These are phyloP conservation scores for Penicillium sumatraense DNA, from an alignment of 2,329 filamentous ascomycete species.

Conservation along the genomic window DNA sequence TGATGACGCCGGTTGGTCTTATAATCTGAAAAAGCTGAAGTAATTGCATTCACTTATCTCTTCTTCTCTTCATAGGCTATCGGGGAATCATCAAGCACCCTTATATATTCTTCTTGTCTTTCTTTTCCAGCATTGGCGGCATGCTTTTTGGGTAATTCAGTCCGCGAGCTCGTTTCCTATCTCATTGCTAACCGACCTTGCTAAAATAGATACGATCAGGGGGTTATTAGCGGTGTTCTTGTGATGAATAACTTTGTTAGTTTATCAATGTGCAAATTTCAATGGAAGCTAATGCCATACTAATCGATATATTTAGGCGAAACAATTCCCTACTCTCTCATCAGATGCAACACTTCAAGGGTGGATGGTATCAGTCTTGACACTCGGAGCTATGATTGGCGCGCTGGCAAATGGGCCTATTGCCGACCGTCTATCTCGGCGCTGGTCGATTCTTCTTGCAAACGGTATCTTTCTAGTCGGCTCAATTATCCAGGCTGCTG, in stretches of 20 bases:
- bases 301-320: neutral
- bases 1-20: slow-evolving; percentile 1
- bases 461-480: slow-evolving; percentile 57
- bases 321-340: slow-evolving; percentile 4
- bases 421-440: slow-evolving; percentile 56
- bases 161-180: neutral
- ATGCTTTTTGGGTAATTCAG: slow-evolving; percentile 6
- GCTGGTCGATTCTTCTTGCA: slow-evolving; percentile 56
- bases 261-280: neutral
- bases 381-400: slow-evolving; percentile 51
- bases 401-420: slow-evolving; percentile 53
- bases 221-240: slow-evolving; percentile 6
- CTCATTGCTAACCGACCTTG: neutral
- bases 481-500: slow-evolving; percentile 54
- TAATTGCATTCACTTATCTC: neutral
- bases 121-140: slow-evolving; percentile 5
- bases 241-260: slow-evolving; percentile 9
- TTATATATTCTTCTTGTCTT: slow-evolving; percentile 5
- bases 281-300: too few species aligned
- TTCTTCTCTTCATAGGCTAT: neutral
- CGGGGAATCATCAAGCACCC: slow-evolving; percentile 3
- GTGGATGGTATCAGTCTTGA: slow-evolving; percentile 7
- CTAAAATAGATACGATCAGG: neutral
- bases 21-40: neutral
- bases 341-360: slow-evolving; percentile 5